Evolutionary conservation across 2,329 filamentous ascomycete genomes (phyloP), one percentile per base, ranked within the genome.

Genomic region (Shiraia bambusicola): DNA sequence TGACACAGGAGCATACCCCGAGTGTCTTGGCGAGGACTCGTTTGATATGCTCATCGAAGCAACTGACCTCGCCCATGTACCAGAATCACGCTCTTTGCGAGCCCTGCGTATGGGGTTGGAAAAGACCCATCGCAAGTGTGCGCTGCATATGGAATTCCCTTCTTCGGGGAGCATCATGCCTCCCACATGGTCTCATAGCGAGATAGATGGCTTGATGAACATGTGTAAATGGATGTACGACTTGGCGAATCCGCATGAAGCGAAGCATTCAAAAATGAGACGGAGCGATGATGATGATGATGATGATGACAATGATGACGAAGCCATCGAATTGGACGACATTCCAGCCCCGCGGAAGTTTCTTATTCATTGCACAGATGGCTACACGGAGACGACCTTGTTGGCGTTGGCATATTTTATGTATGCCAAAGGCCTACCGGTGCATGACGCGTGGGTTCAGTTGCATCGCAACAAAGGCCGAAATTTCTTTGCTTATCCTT

Each of bases 401-500:
- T 77, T 98, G 13, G 89, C 82, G 2, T 81, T 98, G 28, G 88
- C 92, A 8, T 98, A 98, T 69, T 89, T 86, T 65, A 95, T 94
- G 78, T 98, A 90, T 69, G 88, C 87, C 39, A 88, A 93, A 48
- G 89, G 88, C 6, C 76, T 83, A 9, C 80, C 91, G 0, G 80
- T 92, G 0, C 86, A 91, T 19, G 82, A 90, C 41, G 91, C 93
- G 7, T 97, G 91, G 91, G 76, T 97, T 8, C 78, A 82, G 45
- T 75, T 98, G 34, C 93, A 98, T 65, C 84, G 83, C 9, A 78
- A 82, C 10, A 88, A 87, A 66, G 77, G 81, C 41, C 86, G 93
- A 45, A 97, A 98, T 63, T 96, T 97, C 72, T 98, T 98, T 63
- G 90, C 93, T 0, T 97, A 97, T 56, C 86, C 88, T 1, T 88